Conservation (phyloP, 176 grass and related monocot genomes). For the Elaeis guineensis region DNA sequence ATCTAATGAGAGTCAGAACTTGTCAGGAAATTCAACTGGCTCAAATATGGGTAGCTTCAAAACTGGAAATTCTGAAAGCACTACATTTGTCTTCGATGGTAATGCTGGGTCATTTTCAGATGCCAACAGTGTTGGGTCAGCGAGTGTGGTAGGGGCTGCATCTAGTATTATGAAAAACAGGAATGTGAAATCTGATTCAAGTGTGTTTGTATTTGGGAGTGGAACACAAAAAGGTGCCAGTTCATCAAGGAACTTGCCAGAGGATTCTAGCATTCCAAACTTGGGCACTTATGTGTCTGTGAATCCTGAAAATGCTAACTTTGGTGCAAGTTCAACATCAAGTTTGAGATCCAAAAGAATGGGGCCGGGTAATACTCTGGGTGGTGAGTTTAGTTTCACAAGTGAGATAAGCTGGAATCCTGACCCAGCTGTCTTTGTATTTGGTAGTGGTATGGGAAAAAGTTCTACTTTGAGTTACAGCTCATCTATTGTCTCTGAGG, state of each 20-base stretch:
- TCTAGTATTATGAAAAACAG: not conserved
- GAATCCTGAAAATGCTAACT: too few relatives aligned
- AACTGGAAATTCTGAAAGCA: slow-evolving; percentile 1
- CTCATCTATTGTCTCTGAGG: slow-evolving; percentile 28
- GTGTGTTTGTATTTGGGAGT: not conserved
- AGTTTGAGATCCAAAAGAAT: too few relatives aligned
- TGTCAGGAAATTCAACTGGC: not conserved
- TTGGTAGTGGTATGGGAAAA: not conserved
- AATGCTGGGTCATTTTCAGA: not conserved
- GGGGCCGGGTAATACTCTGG: too few relatives aligned
- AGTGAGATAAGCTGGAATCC: too few relatives aligned
- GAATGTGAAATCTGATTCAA: not conserved
- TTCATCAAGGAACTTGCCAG: too few relatives aligned
- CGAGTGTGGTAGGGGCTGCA: not conserved
- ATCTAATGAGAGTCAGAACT: not conserved
- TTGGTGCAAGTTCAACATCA: too few relatives aligned
- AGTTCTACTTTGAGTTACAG: not conserved
- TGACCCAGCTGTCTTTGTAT: not conserved
- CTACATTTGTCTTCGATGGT: slow-evolving; percentile 7
- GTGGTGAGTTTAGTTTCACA: too few relatives aligned
- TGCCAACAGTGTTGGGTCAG: not conserved
- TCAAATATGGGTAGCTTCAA: not conserved
- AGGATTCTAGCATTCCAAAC: too few relatives aligned
- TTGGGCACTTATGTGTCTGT: too few relatives aligned
- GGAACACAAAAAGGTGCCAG: too few relatives aligned